A percentile compares a stretch with the other conserved stretches of the same genome.
phyloP scores from a whole-genome alignment of 2,329 filamentous ascomycete species.

The Arthrobotrys sphaeroides region DNA sequence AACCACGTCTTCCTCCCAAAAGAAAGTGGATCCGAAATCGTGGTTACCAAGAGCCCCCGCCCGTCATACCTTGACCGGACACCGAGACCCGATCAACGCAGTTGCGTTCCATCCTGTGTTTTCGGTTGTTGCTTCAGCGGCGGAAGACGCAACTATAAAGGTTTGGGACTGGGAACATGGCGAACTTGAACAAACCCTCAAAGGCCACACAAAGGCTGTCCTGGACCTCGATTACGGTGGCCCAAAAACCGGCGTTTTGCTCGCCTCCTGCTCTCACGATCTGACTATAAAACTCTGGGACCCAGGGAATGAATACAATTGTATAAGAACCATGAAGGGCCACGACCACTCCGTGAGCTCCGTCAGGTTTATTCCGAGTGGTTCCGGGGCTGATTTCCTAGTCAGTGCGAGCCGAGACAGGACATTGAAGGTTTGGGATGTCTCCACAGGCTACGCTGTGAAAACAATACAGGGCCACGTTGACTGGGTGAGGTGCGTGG shows the following conservation, averaged over 20 bases:
- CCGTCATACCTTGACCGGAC: conserved; percentile 82
- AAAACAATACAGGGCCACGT: conserved; percentile 86
- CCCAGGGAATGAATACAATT: conserved; percentile 90
- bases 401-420: conserved; percentile 87
- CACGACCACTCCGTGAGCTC: conserved; percentile 93
- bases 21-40: conserved; percentile 81
- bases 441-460: conserved; percentile 89
- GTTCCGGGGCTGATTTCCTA: conserved; percentile 80
- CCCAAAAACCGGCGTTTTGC: conserved; percentile 77
- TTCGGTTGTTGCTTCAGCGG: conserved; percentile 86
- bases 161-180: conserved; percentile 98
- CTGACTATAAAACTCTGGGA: conserved; percentile 96
- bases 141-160: conserved; percentile 92
- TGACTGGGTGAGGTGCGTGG: conserved; percentile 91
- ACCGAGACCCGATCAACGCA: conserved; percentile 81
- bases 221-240: conserved; percentile 91
- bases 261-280: conserved; percentile 86
- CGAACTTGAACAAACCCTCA: conserved; percentile 87
- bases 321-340: conserved; percentile 87
- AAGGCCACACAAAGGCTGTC: conserved; percentile 89
- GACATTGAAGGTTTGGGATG: conserved; percentile 88
- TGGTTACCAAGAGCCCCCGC: conserved; percentile 89
- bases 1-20: conserved; percentile 77
- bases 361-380: conserved; percentile 86
- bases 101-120: conserved; percentile 93